Conservation (phyloP, 2,329 filamentous ascomycete species). For the Didymella keratinophila region DNA sequence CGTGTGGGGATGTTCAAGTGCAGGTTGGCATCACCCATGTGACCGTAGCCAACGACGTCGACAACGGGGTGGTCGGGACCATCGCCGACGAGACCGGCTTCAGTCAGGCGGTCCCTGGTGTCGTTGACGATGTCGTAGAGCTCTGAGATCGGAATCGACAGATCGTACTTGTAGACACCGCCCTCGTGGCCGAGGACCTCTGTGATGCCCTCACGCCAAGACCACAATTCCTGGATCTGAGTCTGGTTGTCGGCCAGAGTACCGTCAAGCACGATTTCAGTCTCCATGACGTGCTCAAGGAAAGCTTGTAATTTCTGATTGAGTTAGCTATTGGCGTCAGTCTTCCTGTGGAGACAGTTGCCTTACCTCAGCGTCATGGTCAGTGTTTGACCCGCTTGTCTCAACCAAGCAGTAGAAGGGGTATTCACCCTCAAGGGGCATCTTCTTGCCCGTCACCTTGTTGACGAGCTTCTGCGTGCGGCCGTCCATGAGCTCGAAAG, state of each 20-base stretch:
- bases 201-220: constrained; percentile 90
- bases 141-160: constrained; percentile 88
- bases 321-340: constrained; percentile 17
- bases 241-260: constrained; percentile 94
- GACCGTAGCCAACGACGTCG: constrained; percentile 93
- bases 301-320: constrained; percentile 82
- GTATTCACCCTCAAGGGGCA: constrained; percentile 81
- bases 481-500: constrained; percentile 96
- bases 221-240: constrained; percentile 84
- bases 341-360: too few relatives aligned
- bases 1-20: constrained; percentile 90
- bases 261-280: constrained; percentile 86
- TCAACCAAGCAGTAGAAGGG: constrained; percentile 98
- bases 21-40: constrained; percentile 97
- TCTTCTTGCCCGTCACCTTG: constrained; percentile 75
- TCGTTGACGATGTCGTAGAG: constrained; percentile 92
- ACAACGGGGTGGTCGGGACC: constrained; percentile 80
- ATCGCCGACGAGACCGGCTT: constrained; percentile 76
- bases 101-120: constrained; percentile 73
- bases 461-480: constrained; percentile 71
- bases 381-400: constrained; percentile 91
- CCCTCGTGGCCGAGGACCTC: constrained; percentile 90
- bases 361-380: constrained; percentile 78
- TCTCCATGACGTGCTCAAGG: constrained; percentile 88
- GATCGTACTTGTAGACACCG: constrained; percentile 97